Conservation (phyloP, 805 yeast species). For the Schwanniomyces polymorphus region DNA sequence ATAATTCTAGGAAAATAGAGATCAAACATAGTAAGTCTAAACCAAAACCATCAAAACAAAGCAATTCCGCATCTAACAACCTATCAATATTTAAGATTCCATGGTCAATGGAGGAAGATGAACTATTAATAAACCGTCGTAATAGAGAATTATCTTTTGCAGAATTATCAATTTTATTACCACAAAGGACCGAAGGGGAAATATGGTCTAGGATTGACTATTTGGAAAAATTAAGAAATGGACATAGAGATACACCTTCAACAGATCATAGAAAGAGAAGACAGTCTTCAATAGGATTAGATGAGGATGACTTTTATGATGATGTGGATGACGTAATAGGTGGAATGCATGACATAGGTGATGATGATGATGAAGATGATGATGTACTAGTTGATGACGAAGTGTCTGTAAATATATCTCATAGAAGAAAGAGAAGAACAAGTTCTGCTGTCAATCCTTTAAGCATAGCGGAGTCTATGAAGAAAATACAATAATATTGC, state of each 20-base stretch:
- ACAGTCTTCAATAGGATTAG: constrained; percentile 41
- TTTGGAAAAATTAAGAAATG: constrained; percentile 39
- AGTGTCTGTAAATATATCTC: constrained; percentile 23
- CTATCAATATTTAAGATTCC: constrained; percentile 30
- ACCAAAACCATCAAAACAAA: constrained; percentile 3
- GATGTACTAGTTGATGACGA: constrained; percentile 37
- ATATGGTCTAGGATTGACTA: constrained; percentile 62
- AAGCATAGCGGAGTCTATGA: constrained; percentile 12
- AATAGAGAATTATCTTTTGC: constrained; percentile 63
- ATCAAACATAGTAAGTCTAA: constrained; percentile 3
- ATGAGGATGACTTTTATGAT: constrained; percentile 43
- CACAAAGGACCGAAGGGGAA: constrained; percentile 72
- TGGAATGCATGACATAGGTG: constrained; percentile 28
- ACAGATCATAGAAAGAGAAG: constrained; percentile 30
- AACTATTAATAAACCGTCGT: constrained; percentile 53
- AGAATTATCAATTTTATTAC: constrained; percentile 72
- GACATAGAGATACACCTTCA: constrained; percentile 25
- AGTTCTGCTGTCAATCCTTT: constrained; percentile 45
- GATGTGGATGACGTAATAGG: constrained; percentile 42
- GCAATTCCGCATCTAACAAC: constrained; percentile 3
- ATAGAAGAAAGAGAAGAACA: constrained; percentile 36
- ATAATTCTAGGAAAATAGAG: constrained; percentile 17
- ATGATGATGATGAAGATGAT: constrained; percentile 32
- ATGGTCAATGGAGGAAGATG: constrained; percentile 73
- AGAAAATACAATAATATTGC: neutral